Base-by-base conservation (phyloP, 73 alveolate genomes). In the Breviolum minutum region DNA sequence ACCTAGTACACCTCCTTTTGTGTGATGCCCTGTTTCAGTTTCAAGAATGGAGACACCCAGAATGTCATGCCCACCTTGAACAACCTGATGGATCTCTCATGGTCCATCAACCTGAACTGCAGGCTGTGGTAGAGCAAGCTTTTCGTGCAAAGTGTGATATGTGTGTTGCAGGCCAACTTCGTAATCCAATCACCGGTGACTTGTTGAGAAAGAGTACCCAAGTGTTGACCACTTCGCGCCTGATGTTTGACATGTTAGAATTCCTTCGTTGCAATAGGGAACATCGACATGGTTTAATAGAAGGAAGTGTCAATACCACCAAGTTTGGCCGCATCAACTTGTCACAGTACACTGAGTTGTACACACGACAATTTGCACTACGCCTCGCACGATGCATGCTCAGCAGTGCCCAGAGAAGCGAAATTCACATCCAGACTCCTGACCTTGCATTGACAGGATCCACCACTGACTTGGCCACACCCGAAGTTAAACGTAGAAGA, bases 21-120 rank as follows among this genome's bases (percentile, higher is more conserved):
- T 80, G 88, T 80, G 88, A 80, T 80, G 88, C 88, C n/a, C 0
- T 77, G 11, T n/a, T 77, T n/a, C 86, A 77, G 86, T 77, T 77
- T 11, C 86, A 77, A 11, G 13, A 60, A 19, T 77, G 86, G 86
- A 0, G 86, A n/a, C 0, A 26, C 3, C 8, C 61, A 1, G 7
- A 30, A 4, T 16, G 86, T 63, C 86, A 77, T 77, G 86, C 62
- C 5, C 86, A 77, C n/a, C n/a, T 77, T 60, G 86, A 77, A 77
- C 86, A 77, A 29, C 86, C 86, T 16, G 86, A 16, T 6, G 86
- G 86, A 3, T 77, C 86, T 7, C 63, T 12, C 27, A 77, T 77
- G 86, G 14, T 77, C 5, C 11, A 16, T 10, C 86, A 77, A n/a
- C 63, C n/a, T 0, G 86, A 77, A 29, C 86, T 77, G 6, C 12